A percentile compares a stretch with the other conserved stretches of the same genome.
Conservation (phyloP, 1,284 basidiomycete genomes). For the Schizophyllum commune region DNA sequence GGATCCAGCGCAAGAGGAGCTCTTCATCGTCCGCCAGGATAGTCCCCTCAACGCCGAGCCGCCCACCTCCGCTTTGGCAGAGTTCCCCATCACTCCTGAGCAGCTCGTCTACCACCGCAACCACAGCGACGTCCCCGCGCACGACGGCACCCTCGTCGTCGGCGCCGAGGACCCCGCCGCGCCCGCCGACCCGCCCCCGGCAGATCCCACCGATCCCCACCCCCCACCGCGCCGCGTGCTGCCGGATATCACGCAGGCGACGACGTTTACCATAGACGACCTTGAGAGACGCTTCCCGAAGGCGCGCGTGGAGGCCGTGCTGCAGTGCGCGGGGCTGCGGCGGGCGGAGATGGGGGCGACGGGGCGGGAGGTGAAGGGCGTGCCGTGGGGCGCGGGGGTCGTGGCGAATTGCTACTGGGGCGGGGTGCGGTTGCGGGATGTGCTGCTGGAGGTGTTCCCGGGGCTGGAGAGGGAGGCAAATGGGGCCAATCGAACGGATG, state of each 20-base stretch:
- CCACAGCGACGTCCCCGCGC: constrained; percentile 20
- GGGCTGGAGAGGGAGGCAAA: constrained; percentile 9
- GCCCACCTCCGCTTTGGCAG: constrained; percentile 38
- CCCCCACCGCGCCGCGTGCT: not conserved
- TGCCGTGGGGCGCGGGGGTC: constrained; percentile 57
- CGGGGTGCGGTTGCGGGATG: constrained; percentile 45
- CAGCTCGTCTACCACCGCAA: constrained; percentile 56
- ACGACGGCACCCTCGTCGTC: not conserved
- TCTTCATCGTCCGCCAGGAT: constrained; percentile 35
- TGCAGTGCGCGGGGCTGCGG: constrained; percentile 65
- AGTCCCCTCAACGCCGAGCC: constrained; percentile 58
- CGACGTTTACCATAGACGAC: constrained; percentile 28
- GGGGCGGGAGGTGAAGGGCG: constrained; percentile 39
- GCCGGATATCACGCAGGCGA: constrained; percentile 17
- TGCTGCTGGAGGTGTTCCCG: constrained; percentile 26
- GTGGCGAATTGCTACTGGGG: constrained; percentile 58
- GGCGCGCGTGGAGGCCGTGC: constrained; percentile 42
- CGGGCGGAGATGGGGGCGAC: constrained; percentile 57
- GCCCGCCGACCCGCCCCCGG: not conserved
- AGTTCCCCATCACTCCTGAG: constrained; percentile 47
- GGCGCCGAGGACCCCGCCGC: not conserved
- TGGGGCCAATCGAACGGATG: constrained; percentile 26
- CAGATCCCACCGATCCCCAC: not conserved
- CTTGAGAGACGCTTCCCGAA: constrained; percentile 36
- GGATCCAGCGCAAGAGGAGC: constrained; percentile 39